phyloP scores from a whole-genome alignment of 2,329 filamentous ascomycete species.

The Colletotrichum sp. region DNA sequence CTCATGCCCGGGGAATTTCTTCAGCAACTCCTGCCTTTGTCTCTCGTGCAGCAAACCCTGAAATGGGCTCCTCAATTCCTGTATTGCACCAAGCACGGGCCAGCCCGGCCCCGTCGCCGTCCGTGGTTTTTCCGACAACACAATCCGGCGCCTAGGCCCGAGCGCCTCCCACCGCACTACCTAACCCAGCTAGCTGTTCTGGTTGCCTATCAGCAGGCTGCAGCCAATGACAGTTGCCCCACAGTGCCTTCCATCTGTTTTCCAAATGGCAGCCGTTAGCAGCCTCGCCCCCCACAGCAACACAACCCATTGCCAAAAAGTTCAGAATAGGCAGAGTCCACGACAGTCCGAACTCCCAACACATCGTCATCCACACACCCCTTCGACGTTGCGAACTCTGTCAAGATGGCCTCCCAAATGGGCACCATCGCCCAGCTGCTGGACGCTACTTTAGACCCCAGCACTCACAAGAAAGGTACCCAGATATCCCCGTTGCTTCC shows the following conservation, averaged over 20 bases:
- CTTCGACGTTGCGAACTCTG: slow-evolving; percentile 17
- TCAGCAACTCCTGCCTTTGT: not conserved
- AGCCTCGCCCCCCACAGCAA: slow-evolving; percentile 18
- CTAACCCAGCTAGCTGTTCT: not conserved
- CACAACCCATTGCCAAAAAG: slow-evolving; percentile 16
- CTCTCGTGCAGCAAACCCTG: not conserved
- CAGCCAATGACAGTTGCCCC: slow-evolving; percentile 14
- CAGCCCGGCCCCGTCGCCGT: not conserved
- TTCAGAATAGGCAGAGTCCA: slow-evolving; percentile 7
- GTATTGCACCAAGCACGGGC: not conserved
- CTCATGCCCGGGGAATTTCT: not conserved
- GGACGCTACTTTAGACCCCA: slow-evolving; percentile 86
- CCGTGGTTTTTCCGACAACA: slow-evolving; percentile 14
- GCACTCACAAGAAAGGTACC: slow-evolving; percentile 86
- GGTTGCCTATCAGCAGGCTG: not conserved
- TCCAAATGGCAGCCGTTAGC: not conserved
- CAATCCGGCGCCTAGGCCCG: not conserved
- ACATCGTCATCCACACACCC: not conserved
- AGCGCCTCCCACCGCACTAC: not conserved
- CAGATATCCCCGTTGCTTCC: slow-evolving; percentile 21
- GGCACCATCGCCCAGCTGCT: slow-evolving; percentile 78
- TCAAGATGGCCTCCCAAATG: slow-evolving; percentile 62
- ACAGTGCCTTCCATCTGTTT: slow-evolving; percentile 12
- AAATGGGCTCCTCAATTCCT: not conserved
- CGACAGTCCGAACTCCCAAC: not conserved